phyloP scores from a whole-genome alignment of 192 early-diverging fungal species.

The Linnemannia hyalina region DNA sequence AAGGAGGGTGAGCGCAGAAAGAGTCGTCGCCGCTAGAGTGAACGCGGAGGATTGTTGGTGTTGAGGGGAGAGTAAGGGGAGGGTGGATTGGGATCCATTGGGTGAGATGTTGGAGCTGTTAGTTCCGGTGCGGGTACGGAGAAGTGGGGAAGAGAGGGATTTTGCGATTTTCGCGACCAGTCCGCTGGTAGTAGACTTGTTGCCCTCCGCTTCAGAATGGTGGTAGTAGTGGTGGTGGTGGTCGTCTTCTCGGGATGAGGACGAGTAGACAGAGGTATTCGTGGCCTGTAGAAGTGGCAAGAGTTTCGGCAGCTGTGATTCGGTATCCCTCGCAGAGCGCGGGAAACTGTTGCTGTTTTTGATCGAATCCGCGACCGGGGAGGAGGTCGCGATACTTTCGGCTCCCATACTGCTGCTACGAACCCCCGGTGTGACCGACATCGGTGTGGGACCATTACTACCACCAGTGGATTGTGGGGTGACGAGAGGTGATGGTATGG shows the following conservation, averaged over 20 bases:
- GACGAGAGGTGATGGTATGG: not conserved
- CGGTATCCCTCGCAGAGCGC: not conserved
- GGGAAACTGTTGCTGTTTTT: not conserved
- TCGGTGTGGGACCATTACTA: not conserved
- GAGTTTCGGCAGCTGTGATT: not conserved
- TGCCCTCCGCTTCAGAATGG: too few species aligned
- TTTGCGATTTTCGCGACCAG: conserved; percentile 47
- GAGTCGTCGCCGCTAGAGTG: conserved; percentile 27
- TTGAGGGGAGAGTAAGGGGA: conserved; percentile 3
- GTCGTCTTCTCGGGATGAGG: not conserved
- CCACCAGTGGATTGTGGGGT: not conserved
- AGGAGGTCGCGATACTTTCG: not conserved
- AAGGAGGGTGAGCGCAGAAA: conserved; percentile 33
- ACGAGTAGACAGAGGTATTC: not conserved
- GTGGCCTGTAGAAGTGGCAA: not conserved
- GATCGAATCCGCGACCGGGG: not conserved
- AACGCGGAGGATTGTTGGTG: conserved; percentile 38
- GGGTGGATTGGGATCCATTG: conserved; percentile 15
- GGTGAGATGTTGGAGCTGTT: conserved; percentile 3
- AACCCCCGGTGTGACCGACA: not conserved
- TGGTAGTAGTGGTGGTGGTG: not conserved
- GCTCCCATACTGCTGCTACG: conserved; percentile 1
- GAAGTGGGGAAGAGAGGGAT: conserved; percentile 34
- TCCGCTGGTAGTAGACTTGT: not conserved
- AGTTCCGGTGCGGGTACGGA: not conserved